phyloP scores from a whole-genome alignment of 2,329 filamentous ascomycete species.

The Pleomassaria siparia region DNA sequence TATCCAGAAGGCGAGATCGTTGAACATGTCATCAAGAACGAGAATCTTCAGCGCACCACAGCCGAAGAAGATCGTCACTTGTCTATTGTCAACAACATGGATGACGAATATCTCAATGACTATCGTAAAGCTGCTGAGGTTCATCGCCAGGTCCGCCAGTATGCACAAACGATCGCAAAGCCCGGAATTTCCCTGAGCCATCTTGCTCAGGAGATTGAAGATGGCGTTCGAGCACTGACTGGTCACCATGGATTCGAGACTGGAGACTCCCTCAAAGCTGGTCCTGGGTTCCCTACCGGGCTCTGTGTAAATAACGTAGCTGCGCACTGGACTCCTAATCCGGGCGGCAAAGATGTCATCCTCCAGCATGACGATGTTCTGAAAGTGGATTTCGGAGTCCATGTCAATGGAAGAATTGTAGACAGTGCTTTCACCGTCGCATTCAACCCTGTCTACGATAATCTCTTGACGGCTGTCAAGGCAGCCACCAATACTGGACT shows the following conservation, averaged over 20 bases:
- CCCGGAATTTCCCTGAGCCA: constrained; percentile 75
- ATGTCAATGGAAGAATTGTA: constrained; percentile 67
- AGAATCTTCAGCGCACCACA: constrained; percentile 76
- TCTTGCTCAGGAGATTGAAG: constrained; percentile 81
- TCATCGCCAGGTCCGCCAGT: constrained; percentile 81
- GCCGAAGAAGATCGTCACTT: constrained; percentile 79
- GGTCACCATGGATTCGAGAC: constrained; percentile 74
- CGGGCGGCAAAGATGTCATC: constrained; percentile 77
- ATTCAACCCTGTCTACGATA: constrained; percentile 65
- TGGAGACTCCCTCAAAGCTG: constrained; percentile 74
- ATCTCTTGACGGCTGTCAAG: constrained; percentile 62
- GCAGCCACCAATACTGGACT: constrained; percentile 72
- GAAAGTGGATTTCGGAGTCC: constrained; percentile 70
- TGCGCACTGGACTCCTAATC: constrained; percentile 83
- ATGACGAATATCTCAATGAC: constrained; percentile 73
- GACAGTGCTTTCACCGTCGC: constrained; percentile 68
- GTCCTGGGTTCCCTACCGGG: constrained; percentile 84
- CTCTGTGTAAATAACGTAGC: constrained; percentile 80
- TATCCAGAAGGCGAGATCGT: constrained; percentile 77
- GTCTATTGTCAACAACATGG: constrained; percentile 63
- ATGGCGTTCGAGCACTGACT: constrained; percentile 72
- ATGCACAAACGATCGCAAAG: constrained; percentile 75
- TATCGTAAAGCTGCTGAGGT: constrained; percentile 85
- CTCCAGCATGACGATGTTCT: constrained; percentile 73
- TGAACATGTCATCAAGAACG: constrained; percentile 64